phyloP scores from a whole-genome alignment of 2,329 filamentous ascomycete genomes.

The Penicillium hordei region DNA sequence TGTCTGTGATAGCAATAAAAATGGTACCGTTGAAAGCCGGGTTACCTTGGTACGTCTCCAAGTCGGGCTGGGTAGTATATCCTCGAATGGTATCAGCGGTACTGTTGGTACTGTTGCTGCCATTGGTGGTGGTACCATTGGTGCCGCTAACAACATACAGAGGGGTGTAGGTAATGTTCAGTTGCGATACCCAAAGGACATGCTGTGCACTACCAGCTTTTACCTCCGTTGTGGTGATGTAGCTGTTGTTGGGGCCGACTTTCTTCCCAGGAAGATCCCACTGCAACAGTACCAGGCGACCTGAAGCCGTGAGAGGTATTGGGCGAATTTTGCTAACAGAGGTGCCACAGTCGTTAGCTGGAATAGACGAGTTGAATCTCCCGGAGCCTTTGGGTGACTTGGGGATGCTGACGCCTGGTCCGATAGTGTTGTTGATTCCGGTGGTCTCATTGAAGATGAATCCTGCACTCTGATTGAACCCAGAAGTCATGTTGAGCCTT shows the following conservation, averaged over 20 bases:
- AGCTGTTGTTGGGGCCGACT: slow-evolving; percentile 80
- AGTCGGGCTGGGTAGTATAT: slow-evolving; percentile 71
- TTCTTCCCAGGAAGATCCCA: slow-evolving; percentile 70
- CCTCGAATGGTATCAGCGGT: slow-evolving; percentile 50
- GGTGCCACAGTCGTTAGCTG: slow-evolving; percentile 58
- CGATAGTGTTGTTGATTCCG: slow-evolving; percentile 62
- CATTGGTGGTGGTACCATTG: slow-evolving; percentile 47
- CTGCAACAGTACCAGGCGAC: slow-evolving; percentile 66
- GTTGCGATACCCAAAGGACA: slow-evolving; percentile 74
- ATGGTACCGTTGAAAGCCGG: slow-evolving; percentile 74
- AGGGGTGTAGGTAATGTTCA: slow-evolving; percentile 70
- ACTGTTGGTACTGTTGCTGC: slow-evolving; percentile 29
- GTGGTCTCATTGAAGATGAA: slow-evolving; percentile 41
- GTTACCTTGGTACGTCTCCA: slow-evolving; percentile 65
- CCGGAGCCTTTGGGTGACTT: slow-evolving; percentile 54
- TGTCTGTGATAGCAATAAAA: slow-evolving; percentile 74
- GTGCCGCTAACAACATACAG: slow-evolving; percentile 49
- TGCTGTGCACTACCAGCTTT: slow-evolving; percentile 60
- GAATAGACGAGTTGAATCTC: background rate
- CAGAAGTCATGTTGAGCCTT: slow-evolving; percentile 38
- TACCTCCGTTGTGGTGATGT: slow-evolving; percentile 60
- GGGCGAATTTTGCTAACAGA: slow-evolving; percentile 55
- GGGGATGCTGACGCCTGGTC: slow-evolving; percentile 33
- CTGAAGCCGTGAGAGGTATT: slow-evolving; percentile 76
- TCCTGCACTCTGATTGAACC: background rate